phyloP scores from a whole-genome alignment of 1,284 basidiomycete species.

The Sparassis latifolia region DNA sequence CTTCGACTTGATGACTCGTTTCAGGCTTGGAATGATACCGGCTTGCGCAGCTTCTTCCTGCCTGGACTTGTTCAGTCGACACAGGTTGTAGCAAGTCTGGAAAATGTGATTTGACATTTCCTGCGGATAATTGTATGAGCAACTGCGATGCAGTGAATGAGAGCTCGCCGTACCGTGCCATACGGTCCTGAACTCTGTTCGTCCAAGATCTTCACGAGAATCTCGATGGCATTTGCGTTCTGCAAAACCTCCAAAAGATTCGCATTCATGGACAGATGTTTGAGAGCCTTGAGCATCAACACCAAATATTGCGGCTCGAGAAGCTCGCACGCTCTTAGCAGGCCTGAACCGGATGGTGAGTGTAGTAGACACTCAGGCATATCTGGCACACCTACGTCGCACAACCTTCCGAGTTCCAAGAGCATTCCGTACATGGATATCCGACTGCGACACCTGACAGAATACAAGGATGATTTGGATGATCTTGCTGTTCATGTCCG shows the following conservation, averaged over 20 bases:
- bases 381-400: slow-evolving; percentile 54
- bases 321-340: slow-evolving; percentile 78
- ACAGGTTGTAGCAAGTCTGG: slow-evolving; percentile 93
- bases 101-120: slow-evolving; percentile 93
- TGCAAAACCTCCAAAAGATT: slow-evolving; percentile 88
- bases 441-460: slow-evolving; percentile 92
- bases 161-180: slow-evolving; percentile 58
- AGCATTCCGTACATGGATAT: slow-evolving; percentile 87
- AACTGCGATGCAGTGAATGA: not conserved
- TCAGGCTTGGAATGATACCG: slow-evolving; percentile 88
- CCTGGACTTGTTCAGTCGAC: slow-evolving; percentile 86
- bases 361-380: no score
- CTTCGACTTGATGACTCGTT: slow-evolving; percentile 79
- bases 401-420: slow-evolving; percentile 87
- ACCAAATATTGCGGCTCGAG: slow-evolving; percentile 83
- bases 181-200: slow-evolving; percentile 76
- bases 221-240: slow-evolving; percentile 93
- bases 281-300: slow-evolving; percentile 89
- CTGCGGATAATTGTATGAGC: slow-evolving; percentile 32
- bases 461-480: slow-evolving; percentile 90
- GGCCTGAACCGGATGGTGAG: slow-evolving; percentile 38
- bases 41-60: slow-evolving; percentile 97
- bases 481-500: slow-evolving; percentile 82
- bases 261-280: slow-evolving; percentile 92
- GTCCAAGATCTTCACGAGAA: slow-evolving; percentile 79